Base-by-base conservation (phyloP, 768 basidiomycete genomes). In the Coprinellus aureogranulatus region DNA sequence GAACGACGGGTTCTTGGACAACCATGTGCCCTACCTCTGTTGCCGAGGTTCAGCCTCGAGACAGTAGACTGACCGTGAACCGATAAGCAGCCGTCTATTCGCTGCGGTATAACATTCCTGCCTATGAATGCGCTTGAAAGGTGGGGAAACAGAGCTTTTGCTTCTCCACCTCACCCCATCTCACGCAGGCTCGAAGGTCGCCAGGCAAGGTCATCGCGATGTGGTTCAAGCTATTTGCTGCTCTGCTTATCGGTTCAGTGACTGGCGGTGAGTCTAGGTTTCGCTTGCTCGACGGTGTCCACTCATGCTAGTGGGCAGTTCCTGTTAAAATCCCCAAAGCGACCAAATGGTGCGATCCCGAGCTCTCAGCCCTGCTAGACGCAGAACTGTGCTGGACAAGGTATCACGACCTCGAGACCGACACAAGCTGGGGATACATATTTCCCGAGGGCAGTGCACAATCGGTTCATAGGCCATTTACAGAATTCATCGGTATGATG, bases 401-500 rank as follows among this genome's bases (percentile, higher is more conserved):
- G 4, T 44, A 39, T 28, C 44, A 51, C 40, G 49, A 57, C 26
- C 8, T 37, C 11, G 30, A 23, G 8, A 40, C 25, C 12, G 56
- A 57, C 30, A 51, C 49, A 4, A 37, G 22, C 28, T 57, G 56
- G 56, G 56, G 56, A 11, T 57, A 41, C 42, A 25, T 44, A 3
- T 57, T 57, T 48, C 56, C 56, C 14, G 34, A 34, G 8, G 6
- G 8, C 34, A 34, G 34, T 34, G 34, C 14, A 2, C 48, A 9
- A 14, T 18, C 23, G 23, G 22, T 48, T 22, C 46, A 48, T 18
- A 12, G 26, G 22, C 31, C 48, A 18, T 2, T 34, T 8, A 51
- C n/a, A 9, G 57, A 58, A 31, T 48, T 58, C 57, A 58, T 58
- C 16, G 57, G 57, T 11, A 53, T 58, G 23, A 34, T 53, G 22